A percentile compares a stretch with the other conserved stretches of the same genome.
Conservation (phyloP, 2,329 filamentous ascomycete species). For the Pyricularia grisea region DNA sequence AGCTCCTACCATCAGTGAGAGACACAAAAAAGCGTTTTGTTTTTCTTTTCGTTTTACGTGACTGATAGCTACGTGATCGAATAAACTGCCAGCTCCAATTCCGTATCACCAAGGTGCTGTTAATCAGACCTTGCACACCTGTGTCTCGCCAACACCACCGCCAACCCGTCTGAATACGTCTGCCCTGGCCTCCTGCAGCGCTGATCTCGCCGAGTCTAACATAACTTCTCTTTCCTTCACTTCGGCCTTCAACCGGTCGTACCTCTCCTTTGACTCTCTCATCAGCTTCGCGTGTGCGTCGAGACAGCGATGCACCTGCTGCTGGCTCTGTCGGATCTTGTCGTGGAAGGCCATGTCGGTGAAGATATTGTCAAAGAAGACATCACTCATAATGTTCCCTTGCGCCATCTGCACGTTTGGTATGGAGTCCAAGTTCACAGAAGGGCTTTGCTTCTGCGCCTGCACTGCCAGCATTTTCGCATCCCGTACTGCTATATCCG, state of each 20-base stretch:
- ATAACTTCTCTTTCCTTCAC: slow-evolving; percentile 18
- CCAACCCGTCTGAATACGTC: slow-evolving; percentile 25
- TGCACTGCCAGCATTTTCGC: slow-evolving; percentile 29
- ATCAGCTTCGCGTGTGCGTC: slow-evolving; percentile 21
- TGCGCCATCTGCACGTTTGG: slow-evolving; percentile 31
- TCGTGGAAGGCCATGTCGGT: slow-evolving; percentile 41
- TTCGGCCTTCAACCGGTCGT: slow-evolving; percentile 19
- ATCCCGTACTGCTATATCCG: slow-evolving; percentile 31
- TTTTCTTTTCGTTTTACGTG: no score
- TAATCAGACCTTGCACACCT: background rate
- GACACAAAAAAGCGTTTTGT: no score
- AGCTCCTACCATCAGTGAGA: no score
- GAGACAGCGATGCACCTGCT: slow-evolving; percentile 24
- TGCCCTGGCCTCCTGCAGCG: slow-evolving; percentile 34
- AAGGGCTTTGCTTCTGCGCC: slow-evolving; percentile 27
- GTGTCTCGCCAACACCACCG: background rate
- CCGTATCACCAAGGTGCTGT: background rate
- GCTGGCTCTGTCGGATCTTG: slow-evolving; percentile 34
- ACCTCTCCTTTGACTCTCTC: slow-evolving; percentile 19
- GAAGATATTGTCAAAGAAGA: slow-evolving; percentile 47
- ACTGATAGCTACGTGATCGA: no score
- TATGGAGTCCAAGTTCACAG: slow-evolving; percentile 23
- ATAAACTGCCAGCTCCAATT: background rate
- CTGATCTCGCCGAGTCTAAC: slow-evolving; percentile 22
- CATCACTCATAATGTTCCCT: slow-evolving; percentile 36